Evolutionary conservation across 2,329 filamentous ascomycete species (phyloP), one percentile per base, ranked within the genome.

Genomic region (Fusarium heterosporum): DNA sequence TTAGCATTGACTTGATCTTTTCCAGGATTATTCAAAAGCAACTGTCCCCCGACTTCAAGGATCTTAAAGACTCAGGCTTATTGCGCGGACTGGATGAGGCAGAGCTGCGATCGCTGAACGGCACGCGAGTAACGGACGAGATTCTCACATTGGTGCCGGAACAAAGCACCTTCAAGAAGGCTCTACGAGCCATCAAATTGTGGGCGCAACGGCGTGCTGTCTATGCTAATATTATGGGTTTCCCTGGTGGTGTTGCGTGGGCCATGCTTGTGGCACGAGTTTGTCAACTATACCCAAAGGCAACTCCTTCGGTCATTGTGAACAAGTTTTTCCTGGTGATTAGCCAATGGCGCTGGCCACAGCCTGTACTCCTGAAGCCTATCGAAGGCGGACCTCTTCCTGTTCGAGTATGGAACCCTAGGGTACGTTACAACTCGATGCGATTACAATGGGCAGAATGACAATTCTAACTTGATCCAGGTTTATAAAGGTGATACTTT

Each of bases 191-290:
- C 14, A 92, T 99, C 81, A 99, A 99, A 80, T 85, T 99, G 9
- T 99, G 96, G 96, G 94, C 96, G 11, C 93, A 97, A 75, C 89
- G 90, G 50, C 91, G 95, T 63, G 96, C 92, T 25, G 93, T 98
- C 46, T 98, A 98, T 76, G 93, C 93, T 67, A 97, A 97, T 74
- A 94, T 98, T 66, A 93, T 97, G 78, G 96, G 96, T 26, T 99
- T 96, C 71, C 96, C 96, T 3, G 96, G 96, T 72, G 96, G 96
- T 79, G 94, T 99, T 39, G 96, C 96, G 7, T 99, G 95, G 93
- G 96, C 95, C 13, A 97, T 99, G 91, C 86, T 99, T 74, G 94
- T 98, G 28, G 96, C 96, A 50, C 88, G 96, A 66, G 92, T 98
- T 40, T 98, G 96, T 78, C 96, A 99, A 78, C 86, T 99, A 16